phyloP scores from a whole-genome alignment of 2,329 filamentous ascomycete genomes.

The Colletotrichum falcatum region DNA sequence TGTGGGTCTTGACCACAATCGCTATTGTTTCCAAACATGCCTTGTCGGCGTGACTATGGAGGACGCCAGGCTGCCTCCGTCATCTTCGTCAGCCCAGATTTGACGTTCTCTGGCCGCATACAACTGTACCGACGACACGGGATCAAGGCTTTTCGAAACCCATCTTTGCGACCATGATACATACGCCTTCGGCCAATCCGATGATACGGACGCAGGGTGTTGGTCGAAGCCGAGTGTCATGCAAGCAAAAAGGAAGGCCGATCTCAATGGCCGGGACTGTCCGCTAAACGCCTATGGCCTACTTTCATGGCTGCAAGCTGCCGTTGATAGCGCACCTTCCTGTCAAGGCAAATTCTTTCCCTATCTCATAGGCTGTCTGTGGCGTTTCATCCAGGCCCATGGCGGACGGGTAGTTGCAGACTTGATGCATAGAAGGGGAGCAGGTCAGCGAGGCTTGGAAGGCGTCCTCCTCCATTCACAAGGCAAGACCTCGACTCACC shows the following conservation, averaged over 20 bases:
- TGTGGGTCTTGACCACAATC: constrained; percentile 32
- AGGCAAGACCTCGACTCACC: constrained; percentile 30
- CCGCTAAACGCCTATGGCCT: constrained; percentile 50
- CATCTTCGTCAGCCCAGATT: constrained; percentile 30
- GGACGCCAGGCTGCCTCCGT: constrained; percentile 29
- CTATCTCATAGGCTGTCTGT: constrained; percentile 59
- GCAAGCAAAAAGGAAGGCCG: constrained; percentile 41
- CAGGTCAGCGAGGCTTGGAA: constrained; percentile 46
- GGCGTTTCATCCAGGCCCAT: constrained; percentile 60
- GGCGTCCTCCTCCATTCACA: constrained; percentile 29
- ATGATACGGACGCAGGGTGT: constrained; percentile 40
- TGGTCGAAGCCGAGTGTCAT: constrained; percentile 45
- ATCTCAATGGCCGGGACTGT: constrained; percentile 50
- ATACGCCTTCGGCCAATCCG: constrained; percentile 37
- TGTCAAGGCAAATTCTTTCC: constrained; percentile 52
- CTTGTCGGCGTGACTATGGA: constrained; percentile 14
- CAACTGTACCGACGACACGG: constrained; percentile 30
- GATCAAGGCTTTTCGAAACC: constrained; percentile 19
- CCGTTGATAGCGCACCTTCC: constrained; percentile 52
- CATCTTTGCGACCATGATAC: constrained; percentile 1
- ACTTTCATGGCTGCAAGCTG: constrained; percentile 53
- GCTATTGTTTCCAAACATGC: constrained; percentile 29
- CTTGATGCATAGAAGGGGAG: constrained; percentile 56
- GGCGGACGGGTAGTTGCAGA: constrained; percentile 63
- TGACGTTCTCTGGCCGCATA: constrained; percentile 37